Evolutionary conservation across 2,329 filamentous ascomycete genomes (phyloP), one percentile per base, ranked within the genome.

Genomic region (Nothopassalora personata): DNA sequence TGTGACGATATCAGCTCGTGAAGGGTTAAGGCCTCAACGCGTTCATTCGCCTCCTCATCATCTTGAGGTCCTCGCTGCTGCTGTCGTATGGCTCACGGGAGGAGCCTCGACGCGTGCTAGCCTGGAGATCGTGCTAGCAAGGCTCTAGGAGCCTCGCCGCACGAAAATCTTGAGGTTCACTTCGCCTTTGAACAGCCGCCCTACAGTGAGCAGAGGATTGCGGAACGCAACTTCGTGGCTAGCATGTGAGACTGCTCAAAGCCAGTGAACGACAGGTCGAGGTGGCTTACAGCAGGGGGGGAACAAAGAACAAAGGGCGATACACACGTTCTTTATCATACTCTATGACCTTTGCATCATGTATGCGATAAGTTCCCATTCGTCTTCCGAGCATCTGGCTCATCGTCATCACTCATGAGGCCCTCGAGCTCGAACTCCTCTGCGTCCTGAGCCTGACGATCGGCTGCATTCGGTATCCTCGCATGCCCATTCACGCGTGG

Each of bases 401-500:
- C 87, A 54, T 96, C 91, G 18, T 95, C 91, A 48, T 96, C 92
- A 59, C 89, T 94, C 72, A 92, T 92, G 43, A 99, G 76, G 0
- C 90, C 93, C 60, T 94, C 91, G 1, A 99, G 81, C 75, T 97
- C 94, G 72, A 96, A 99, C 67, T 96, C 91, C 71, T 97, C 88
- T 0, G 90, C 92, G 70, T 96, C 92, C 31, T 84, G 81, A 39
- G 93, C 79, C 61, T 84, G 84, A 10, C 80, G 77, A 27, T 84
- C 83, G n/a, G 62, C 54, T 1, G 64, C 65, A 47, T 63, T 68
- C 9, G 73, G 79, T 71, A 71, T 47, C 64, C 74, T 65, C 72
- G 74, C 72, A 62, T 81, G 79, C 15, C 79, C 79, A 63, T 81
- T 81, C 55, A 58, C 28, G 53, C 30, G 61, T 27, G 65, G 64